phyloP scores from a whole-genome alignment of 169 alveolate species.

The Plasmodium blacklocki region DNA sequence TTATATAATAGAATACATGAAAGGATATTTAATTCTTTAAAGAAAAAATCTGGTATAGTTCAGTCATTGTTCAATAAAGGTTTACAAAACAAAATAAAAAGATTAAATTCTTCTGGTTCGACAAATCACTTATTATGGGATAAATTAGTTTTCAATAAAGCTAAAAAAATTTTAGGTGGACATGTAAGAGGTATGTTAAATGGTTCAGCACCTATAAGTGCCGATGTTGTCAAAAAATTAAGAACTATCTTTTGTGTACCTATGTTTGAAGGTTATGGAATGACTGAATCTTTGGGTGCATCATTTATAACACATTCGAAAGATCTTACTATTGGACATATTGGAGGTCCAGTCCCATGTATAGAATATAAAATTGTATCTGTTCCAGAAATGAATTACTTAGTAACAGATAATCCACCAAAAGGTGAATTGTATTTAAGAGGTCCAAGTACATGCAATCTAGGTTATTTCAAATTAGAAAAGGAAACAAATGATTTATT shows the following conservation, averaged over 20 bases:
- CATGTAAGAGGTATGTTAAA: slow-evolving; percentile 87
- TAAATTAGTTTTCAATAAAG: slow-evolving; percentile 85
- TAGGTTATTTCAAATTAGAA: slow-evolving; percentile 93
- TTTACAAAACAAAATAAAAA: slow-evolving; percentile 70
- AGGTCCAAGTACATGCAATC: slow-evolving; percentile 88
- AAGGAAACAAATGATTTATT: slow-evolving; percentile 90
- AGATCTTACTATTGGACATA: slow-evolving; percentile 84
- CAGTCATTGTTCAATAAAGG: slow-evolving; percentile 87
- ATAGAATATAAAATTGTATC: slow-evolving; percentile 90
- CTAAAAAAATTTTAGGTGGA: slow-evolving; percentile 94
- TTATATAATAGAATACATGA: slow-evolving; percentile 93
- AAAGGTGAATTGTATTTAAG: slow-evolving; percentile 94
- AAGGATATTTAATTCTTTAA: slow-evolving; percentile 86
- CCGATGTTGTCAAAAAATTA: slow-evolving; percentile 88
- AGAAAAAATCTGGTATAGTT: slow-evolving; percentile 79
- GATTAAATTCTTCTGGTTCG: slow-evolving; percentile 75
- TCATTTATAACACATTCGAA: slow-evolving; percentile 81
- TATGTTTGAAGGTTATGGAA: slow-evolving; percentile 94
- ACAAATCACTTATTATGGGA: slow-evolving; percentile 85
- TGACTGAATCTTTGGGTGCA: slow-evolving; percentile 94
- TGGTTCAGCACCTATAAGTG: slow-evolving; percentile 93
- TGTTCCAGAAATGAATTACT: slow-evolving; percentile 94
- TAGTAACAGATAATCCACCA: slow-evolving; percentile 89
- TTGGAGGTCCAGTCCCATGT: slow-evolving; percentile 92
- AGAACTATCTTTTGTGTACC: slow-evolving; percentile 88